Conservation (phyloP, 225 moss, liverwort and hornwort species). For the Asterella californica region DNA sequence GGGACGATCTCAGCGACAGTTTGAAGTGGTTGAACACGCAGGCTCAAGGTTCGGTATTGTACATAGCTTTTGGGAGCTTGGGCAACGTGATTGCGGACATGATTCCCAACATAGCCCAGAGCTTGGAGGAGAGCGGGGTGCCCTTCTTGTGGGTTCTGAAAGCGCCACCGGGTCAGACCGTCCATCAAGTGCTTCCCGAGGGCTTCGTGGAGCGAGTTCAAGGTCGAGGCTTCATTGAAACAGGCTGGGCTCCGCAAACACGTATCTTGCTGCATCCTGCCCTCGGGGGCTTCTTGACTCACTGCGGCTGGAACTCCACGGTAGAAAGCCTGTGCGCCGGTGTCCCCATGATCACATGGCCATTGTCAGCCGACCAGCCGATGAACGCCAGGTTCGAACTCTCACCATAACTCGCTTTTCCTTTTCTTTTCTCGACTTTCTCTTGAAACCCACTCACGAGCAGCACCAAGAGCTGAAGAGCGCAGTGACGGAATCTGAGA, state of each 20-base stretch:
- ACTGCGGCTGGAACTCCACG: slow-evolving; percentile 66
- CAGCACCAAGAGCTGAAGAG: no score
- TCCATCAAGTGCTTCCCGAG: slow-evolving; percentile 38
- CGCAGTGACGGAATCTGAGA: neutral
- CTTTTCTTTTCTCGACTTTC: neutral
- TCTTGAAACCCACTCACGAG: no score
- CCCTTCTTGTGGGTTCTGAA: slow-evolving; percentile 48
- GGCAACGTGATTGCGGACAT: slow-evolving; percentile 21
- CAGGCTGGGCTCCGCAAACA: slow-evolving; percentile 49
- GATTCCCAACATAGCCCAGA: slow-evolving; percentile 36
- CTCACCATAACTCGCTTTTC: neutral
- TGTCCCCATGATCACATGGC: slow-evolving; percentile 61
- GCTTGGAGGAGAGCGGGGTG: slow-evolving; percentile 40
- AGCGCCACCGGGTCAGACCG: neutral
- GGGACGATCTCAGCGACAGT: slow-evolving; percentile 25
- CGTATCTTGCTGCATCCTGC: slow-evolving; percentile 49
- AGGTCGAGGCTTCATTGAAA: slow-evolving; percentile 39
- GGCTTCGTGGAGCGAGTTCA: slow-evolving; percentile 36
- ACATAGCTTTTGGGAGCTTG: slow-evolving; percentile 50
- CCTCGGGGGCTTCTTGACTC: slow-evolving; percentile 52
- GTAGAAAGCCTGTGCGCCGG: slow-evolving; percentile 52
- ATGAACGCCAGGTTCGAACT: slow-evolving; percentile 34
- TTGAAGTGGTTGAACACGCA: slow-evolving; percentile 49
- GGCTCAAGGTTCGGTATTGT: slow-evolving; percentile 43
- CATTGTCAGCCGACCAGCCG: slow-evolving; percentile 34